Evolutionary conservation across 116 monocot species (phyloP).

Genomic region (Dioscorea cayenensis): DNA sequence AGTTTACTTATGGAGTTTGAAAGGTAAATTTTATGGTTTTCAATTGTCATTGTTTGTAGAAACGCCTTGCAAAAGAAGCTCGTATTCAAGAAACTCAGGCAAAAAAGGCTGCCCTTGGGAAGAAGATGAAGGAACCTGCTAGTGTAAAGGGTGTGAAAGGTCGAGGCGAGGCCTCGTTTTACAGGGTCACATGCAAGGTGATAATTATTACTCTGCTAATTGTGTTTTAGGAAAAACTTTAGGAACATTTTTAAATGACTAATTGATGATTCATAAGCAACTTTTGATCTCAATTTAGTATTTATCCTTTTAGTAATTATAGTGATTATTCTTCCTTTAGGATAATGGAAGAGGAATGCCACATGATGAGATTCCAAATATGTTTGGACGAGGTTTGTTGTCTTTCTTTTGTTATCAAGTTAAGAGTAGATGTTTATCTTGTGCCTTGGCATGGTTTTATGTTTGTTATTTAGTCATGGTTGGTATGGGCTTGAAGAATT

Average conservation of each 20-base stretch:
- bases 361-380: slow-evolving; percentile 98
- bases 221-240: neutral
- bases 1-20: neutral
- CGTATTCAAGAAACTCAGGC: slow-evolving; percentile 77
- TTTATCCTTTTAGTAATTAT: neutral
- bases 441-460: neutral
- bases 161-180: slow-evolving; percentile 86
- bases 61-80: slow-evolving; percentile 86
- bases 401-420: slow-evolving; percentile 1
- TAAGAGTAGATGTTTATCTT: neutral
- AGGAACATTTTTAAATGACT: too few species aligned
- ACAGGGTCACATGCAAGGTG: slow-evolving; percentile 89
- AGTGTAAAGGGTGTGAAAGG: slow-evolving; percentile 54
- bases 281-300: too few species aligned
- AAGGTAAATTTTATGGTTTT: neutral
- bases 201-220: slow-evolving; percentile 1
- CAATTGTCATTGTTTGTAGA: slow-evolving; percentile 30
- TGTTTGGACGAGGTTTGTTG: slow-evolving; percentile 91
- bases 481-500: neutral
- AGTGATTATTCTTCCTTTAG: slow-evolving; percentile 27
- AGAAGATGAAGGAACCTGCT: slow-evolving; percentile 69
- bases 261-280: too few species aligned
- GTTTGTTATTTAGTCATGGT: neutral
- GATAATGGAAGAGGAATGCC: slow-evolving; percentile 99
- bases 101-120: slow-evolving; percentile 67